Conservation (phyloP, 208 protist species). For the Borovskyia barvae region DNA sequence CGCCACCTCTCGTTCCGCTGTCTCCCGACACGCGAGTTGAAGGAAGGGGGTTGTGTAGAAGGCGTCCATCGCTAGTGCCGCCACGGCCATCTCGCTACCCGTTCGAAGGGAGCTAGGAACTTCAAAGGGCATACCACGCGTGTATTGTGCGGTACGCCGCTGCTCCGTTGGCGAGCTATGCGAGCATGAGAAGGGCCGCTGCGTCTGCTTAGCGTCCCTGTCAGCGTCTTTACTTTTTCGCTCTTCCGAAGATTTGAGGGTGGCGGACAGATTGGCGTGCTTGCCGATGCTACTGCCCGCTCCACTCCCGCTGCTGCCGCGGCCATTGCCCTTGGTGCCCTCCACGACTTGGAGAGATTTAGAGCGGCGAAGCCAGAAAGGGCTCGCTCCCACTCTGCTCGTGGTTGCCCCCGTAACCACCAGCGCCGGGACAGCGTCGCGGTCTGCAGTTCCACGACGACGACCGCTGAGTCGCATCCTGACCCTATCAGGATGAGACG, state of each 20-base stretch:
- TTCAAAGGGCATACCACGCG: neutral
- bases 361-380: too few relatives aligned
- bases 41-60: conserved; percentile 57
- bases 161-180: conserved; percentile 8
- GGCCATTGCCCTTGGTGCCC: conserved; percentile 4
- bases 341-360: too few relatives aligned
- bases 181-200: conserved; percentile 4
- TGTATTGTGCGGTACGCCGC: conserved; percentile 20
- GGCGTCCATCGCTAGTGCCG: conserved; percentile 8
- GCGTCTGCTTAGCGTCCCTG: conserved; percentile 5
- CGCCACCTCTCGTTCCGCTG: conserved; percentile 49
- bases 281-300: conserved; percentile 5
- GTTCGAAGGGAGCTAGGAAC: conserved; percentile 20
- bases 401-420: too few relatives aligned
- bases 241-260: conserved; percentile 10
- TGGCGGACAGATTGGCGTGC: too few relatives aligned
- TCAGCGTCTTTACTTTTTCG: conserved; percentile 16
- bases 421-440: too few relatives aligned
- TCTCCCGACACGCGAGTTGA: conserved; percentile 44
- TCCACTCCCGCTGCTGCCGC: too few relatives aligned
- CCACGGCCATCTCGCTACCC: conserved; percentile 3
- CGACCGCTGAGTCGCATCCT: too few relatives aligned
- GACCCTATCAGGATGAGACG: too few relatives aligned
- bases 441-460: too few relatives aligned
- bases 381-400: too few relatives aligned